Evolutionary conservation across 2,329 filamentous ascomycete species (phyloP), one percentile per base, ranked within the genome.

Genomic region (Colletotrichum costaricense): DNA sequence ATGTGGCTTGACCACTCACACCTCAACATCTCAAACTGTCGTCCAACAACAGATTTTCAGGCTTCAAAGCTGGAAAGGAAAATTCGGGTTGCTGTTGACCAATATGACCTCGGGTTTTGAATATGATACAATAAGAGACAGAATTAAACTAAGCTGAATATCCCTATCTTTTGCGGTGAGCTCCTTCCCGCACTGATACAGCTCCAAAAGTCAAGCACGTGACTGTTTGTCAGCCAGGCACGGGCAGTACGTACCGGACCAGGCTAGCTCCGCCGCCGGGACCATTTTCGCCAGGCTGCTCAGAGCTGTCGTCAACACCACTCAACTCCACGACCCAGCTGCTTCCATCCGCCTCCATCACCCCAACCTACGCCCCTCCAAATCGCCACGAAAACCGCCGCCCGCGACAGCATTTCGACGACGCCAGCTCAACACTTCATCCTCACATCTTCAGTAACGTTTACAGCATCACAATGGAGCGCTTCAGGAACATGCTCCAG

Each of bases 401-500:
- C 49, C 63, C 49, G 30, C 69, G 22, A 69, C 49, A 30, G n/a
- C 19, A 30, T 33, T 26, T 49, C 58, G 14, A 69, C 65, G 22
- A 69, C 30, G 26, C 58, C 24, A 3, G 54, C 16, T 9, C 30
- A 35, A 54, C 0, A 28, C 42, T 16, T 2, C 42, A 49, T 22
- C 33, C 2, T 19, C 4, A 9, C 28, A n/a, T 16, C 14, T 2
- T 8, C 12, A 57, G 4, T 2, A 19, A 28, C 67, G 30, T 33
- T 3, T 16, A 68, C 8, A 67, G 19, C 12, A 12, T 60, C 63
- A 87, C 76, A 73, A 98, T 98, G 96, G 96, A 98, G 82, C 93
- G 96, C 82, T 92, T 98, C 84, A 95, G 94, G 86, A 92, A 93
- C 82, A 93, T 98, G 91, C 90, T 98, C 78, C 92, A 93, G 77